phyloP scores from a whole-genome alignment of 2,329 filamentous ascomycete species.

The Pseudopithomyces chartarum region DNA sequence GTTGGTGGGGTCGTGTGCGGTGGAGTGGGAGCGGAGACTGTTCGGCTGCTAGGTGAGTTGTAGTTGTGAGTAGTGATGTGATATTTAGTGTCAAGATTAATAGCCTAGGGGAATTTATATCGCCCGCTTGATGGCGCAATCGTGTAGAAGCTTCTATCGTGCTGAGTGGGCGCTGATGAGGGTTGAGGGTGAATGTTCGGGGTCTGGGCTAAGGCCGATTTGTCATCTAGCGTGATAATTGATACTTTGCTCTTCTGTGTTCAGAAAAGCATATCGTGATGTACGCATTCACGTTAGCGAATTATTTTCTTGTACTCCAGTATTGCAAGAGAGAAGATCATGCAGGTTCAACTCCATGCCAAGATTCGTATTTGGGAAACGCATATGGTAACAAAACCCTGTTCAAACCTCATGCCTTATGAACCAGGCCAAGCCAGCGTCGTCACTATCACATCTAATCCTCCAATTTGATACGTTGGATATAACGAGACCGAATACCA shows the following conservation, averaged over 20 bases:
- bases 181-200: conserved; percentile 2
- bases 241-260: too few relatives aligned
- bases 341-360: too few relatives aligned
- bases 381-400: background rate
- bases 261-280: too few relatives aligned
- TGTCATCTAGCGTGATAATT: background rate
- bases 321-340: too few relatives aligned
- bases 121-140: conserved; percentile 11
- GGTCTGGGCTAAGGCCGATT: background rate
- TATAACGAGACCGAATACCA: background rate
- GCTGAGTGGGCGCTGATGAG: background rate
- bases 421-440: background rate
- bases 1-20: background rate
- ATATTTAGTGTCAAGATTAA: background rate
- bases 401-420: conserved; percentile 1
- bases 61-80: background rate
- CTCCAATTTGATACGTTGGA: background rate
- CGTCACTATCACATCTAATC: background rate
- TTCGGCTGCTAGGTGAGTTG: background rate
- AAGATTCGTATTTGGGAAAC: background rate
- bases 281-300: too few relatives aligned
- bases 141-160: conserved; percentile 26
- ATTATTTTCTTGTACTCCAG: too few relatives aligned
- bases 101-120: background rate
- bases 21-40: background rate